A percentile compares a stretch with the other conserved stretches of the same genome.
Evolutionary conservation across 2,329 filamentous ascomycete genomes (phyloP).

Genomic region (Lasiodiplodia gonubiensis): DNA sequence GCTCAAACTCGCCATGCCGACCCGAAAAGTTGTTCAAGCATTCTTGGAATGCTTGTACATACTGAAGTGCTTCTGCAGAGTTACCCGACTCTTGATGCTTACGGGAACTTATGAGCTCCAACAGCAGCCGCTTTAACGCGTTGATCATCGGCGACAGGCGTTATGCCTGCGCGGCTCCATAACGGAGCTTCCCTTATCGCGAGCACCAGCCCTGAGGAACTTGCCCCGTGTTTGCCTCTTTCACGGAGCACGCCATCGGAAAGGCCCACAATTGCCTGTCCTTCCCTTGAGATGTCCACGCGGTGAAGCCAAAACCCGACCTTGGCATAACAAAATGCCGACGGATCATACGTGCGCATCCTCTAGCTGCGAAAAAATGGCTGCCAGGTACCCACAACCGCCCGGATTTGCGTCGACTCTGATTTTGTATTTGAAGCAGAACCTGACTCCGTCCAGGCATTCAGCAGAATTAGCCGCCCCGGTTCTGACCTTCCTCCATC

Average conservation of each 20-base stretch:
- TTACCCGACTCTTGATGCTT: neutral
- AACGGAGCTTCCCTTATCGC: slow-evolving; percentile 2
- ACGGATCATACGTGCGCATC: slow-evolving; percentile 2
- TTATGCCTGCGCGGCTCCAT: neutral
- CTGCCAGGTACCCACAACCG: neutral
- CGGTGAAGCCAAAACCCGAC: slow-evolving; percentile 10
- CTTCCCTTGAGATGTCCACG: neutral
- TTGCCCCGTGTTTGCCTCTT: neutral
- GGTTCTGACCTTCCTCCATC: no score
- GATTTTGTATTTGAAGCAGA: slow-evolving; percentile 16
- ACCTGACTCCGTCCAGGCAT: neutral
- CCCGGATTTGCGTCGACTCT: neutral
- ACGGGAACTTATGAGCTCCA: no score
- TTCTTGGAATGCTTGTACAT: neutral
- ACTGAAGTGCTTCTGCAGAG: neutral
- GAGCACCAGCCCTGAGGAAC: neutral
- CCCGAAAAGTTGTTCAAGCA: neutral
- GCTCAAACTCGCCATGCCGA: neutral
- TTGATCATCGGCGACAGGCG: neutral
- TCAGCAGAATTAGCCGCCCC: neutral
- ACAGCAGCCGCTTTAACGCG: neutral
- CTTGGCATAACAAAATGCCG: neutral
- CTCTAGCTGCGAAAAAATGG: slow-evolving; percentile 6
- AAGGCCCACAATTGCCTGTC: slow-evolving; percentile 17
- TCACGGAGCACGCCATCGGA: slow-evolving; percentile 15